Base-by-base conservation (phyloP, 2,329 filamentous ascomycete genomes). In the Aspergillus sojae region DNA sequence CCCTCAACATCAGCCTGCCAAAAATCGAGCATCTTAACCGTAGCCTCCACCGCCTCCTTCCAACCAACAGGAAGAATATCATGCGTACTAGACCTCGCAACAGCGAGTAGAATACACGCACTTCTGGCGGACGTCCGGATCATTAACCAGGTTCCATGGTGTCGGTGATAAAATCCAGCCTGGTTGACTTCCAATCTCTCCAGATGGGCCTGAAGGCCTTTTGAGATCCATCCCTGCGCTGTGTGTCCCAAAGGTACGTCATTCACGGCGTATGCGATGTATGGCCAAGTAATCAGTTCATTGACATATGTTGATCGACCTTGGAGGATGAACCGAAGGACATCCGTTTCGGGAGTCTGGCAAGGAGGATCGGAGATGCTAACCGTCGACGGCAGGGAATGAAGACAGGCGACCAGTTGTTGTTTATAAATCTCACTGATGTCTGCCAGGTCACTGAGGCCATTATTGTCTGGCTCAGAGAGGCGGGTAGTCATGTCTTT, bases 381-480 rank as follows among this genome's bases (percentile, higher is more conserved):
- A 4, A 45, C 43, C 0, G 21, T 23, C 1, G 43, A 23, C 11
- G n/a, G 43, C 1, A 23, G 2, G 7, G 43, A 45, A 7, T 23
- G 19, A n/a, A 21, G 43, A n/a, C 43, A 45, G 19, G 43, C 43
- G 7, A 21, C 19, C 9, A 45, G 9, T 5, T 45, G 43, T 6
- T 45, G 43, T 3, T 45, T 4, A 6, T 45, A 45, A 12, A 45
- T 45, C n/a, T 45, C 43, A 1, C 43, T 45, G 43, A 45, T 23
- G 3, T 23, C 43, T 21, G 43, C 4, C 3, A 45, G 43, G 5
- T 5, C 19, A 12, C 5, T 10, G 4, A 23, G 43, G 1, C 0
- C 4, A n/a, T 23, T 45, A 6, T 7, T 11, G 19, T 4, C 0
- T n/a, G n/a, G 21, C 2, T 45, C 10, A 4, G 7, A 21, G 0